These are phyloP conservation scores for Arabidopsis lyrata DNA, from an alignment of 441 rosid species.

Conservation along the genomic window DNA sequence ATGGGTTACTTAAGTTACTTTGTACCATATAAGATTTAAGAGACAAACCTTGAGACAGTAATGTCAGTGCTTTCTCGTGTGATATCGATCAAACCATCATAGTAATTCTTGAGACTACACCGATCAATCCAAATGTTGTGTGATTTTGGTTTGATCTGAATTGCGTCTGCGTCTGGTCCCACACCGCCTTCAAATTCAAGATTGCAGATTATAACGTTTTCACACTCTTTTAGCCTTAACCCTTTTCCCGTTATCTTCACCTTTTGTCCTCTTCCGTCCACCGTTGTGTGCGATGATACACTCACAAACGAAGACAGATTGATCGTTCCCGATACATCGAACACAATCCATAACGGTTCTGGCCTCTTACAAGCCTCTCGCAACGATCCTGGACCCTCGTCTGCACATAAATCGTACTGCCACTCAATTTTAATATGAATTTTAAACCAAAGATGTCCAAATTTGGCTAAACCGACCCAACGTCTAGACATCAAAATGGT, in stretches of 20 bases:
- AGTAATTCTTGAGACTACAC: conserved; percentile 82
- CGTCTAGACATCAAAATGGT: not conserved
- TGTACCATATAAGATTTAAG: not conserved
- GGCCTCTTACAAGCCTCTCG: conserved; percentile 75
- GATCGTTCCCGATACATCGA: conserved; percentile 80
- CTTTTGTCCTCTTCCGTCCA: conserved; percentile 91
- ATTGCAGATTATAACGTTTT: conserved; percentile 83
- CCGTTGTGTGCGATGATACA: conserved; percentile 86
- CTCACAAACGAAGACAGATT: conserved; percentile 62
- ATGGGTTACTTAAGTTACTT: too few species aligned
- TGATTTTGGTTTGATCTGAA: conserved; percentile 91
- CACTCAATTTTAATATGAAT: not conserved
- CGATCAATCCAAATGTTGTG: conserved; percentile 90
- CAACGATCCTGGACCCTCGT: conserved; percentile 91
- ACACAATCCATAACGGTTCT: conserved; percentile 91
- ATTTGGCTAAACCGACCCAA: not conserved
- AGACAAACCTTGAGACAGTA: conserved; percentile 78
- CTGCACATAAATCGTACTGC: conserved; percentile 38
- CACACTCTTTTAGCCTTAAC: conserved; percentile 79
- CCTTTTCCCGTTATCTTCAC: conserved; percentile 87
- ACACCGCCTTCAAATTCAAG: conserved; percentile 87
- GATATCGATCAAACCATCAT: conserved; percentile 93
- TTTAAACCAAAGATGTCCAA: not conserved
- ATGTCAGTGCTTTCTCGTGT: conserved; percentile 91
- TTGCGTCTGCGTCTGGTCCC: conserved; percentile 86